Percentiles rank a stretch among this genome's conserved stretches.
phyloP scores from a whole-genome alignment of 2,329 filamentous ascomycete genomes.

The Alternaria alternata region DNA sequence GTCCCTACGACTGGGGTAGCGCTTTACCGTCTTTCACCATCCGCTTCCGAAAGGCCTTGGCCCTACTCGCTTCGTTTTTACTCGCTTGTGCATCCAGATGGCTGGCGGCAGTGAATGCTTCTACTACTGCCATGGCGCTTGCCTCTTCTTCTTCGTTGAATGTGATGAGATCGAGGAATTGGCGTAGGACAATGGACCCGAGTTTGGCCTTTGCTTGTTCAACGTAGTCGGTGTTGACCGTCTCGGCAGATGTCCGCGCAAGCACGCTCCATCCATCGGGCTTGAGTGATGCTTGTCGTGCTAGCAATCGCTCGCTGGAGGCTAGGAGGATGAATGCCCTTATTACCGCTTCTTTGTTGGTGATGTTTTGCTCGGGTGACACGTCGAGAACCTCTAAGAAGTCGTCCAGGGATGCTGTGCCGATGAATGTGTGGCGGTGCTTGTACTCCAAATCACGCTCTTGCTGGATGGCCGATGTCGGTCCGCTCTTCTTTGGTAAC shows the following conservation, averaged over 20 bases:
- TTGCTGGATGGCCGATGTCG: constrained; percentile 18
- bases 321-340: constrained; percentile 39
- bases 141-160: constrained; percentile 32
- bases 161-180: constrained; percentile 37
- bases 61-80: constrained; percentile 28
- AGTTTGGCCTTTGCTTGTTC: constrained; percentile 35
- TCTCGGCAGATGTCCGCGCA: constrained; percentile 30
- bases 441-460: constrained; percentile 45
- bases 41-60: constrained; percentile 36
- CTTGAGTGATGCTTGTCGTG: constrained; percentile 32
- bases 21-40: constrained; percentile 20
- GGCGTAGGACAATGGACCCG: constrained; percentile 36
- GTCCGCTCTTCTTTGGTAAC: constrained; percentile 15
- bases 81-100: constrained; percentile 34
- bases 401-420: constrained; percentile 41
- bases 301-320: constrained; percentile 37
- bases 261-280: constrained; percentile 39
- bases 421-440: constrained; percentile 46
- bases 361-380: constrained; percentile 24
- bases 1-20: constrained; percentile 7
- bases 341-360: constrained; percentile 29
- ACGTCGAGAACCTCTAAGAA: constrained; percentile 41
- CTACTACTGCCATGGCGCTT: constrained; percentile 31
- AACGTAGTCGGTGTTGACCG: constrained; percentile 31
- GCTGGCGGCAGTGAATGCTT: constrained; percentile 40